These are phyloP conservation scores for Coemansia sp. DNA, from an alignment of 192 early-diverging fungal genomes.

Conservation along the genomic window DNA sequence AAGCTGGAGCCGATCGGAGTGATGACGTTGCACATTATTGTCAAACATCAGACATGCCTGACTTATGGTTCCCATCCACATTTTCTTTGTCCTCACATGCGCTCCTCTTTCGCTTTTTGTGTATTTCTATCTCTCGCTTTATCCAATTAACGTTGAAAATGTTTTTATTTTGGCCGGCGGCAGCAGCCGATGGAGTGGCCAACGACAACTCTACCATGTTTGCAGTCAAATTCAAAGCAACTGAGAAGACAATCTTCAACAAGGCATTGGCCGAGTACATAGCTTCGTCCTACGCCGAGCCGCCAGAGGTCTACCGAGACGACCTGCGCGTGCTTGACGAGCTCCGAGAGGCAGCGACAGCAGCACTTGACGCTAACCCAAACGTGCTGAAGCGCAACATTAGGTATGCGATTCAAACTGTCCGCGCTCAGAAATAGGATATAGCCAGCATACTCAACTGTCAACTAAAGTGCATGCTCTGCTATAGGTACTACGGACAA, in stretches of 20 bases:
- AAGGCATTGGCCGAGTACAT: constrained; percentile 64
- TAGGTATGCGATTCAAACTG: constrained; percentile 56
- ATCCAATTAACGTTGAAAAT: constrained; percentile 10
- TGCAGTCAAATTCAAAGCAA: constrained; percentile 39
- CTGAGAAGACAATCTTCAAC: constrained; percentile 33
- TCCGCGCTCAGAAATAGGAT: too few relatives aligned
- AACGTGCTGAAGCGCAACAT: constrained; percentile 63
- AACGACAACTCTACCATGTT: constrained; percentile 38
- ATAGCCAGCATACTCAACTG: too few relatives aligned
- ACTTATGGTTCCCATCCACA: background rate
- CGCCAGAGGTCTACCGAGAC: constrained; percentile 79
- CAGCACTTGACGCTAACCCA: constrained; percentile 57
- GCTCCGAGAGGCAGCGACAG: constrained; percentile 67
- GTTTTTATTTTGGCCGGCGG: constrained; percentile 34
- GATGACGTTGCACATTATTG: constrained; percentile 6
- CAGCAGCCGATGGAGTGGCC: constrained; percentile 23
- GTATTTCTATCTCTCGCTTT: background rate
- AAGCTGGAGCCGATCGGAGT: background rate
- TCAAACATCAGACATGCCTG: background rate
- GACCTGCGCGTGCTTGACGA: constrained; percentile 82
- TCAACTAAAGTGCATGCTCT: too few relatives aligned
- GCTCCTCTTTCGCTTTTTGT: background rate
- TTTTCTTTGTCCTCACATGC: background rate
- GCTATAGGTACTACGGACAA: constrained; percentile 61
- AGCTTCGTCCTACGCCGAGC: constrained; percentile 75